Percentiles rank a stretch among this genome's conserved stretches.
Conservation (phyloP, 176 grass and related monocot species). For the Cenchrus purpureus region DNA sequence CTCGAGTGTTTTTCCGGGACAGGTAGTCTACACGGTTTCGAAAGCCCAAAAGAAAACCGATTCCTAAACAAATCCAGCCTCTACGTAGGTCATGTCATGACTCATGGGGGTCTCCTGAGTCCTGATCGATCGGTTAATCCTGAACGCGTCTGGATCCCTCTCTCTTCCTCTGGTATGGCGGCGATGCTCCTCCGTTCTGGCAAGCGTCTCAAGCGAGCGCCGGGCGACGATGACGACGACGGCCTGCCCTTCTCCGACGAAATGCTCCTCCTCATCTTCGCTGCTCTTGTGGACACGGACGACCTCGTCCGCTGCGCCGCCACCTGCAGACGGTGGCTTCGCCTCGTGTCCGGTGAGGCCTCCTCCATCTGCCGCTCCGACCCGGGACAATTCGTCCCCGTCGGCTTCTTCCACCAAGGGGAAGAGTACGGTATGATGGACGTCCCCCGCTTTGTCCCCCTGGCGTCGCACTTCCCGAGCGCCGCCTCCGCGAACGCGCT, state of each 20-base stretch:
- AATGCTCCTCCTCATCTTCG: neutral
- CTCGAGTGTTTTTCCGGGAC: no score
- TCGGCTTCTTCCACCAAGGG: neutral
- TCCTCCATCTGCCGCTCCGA: neutral
- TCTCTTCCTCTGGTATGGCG: no score
- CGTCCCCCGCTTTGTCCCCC: neutral
- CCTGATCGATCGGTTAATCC: no score
- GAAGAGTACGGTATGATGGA: neutral
- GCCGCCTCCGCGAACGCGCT: neutral
- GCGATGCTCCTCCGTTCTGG: no score
- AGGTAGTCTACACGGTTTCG: no score
- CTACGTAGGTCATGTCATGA: no score
- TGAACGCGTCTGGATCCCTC: no score
- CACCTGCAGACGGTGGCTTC: neutral
- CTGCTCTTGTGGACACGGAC: neutral
- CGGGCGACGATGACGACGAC: neutral
- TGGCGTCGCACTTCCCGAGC: neutral
- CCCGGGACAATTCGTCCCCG: neutral
- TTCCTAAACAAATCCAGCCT: no score
- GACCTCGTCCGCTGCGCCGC: slow-evolving; percentile 6
- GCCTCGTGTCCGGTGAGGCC: neutral
- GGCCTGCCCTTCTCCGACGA: neutral
- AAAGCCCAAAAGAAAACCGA: no score
- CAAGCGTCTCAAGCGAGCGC: no score
- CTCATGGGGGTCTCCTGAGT: no score